Evolutionary conservation across 306 rosid species (phyloP).

Genomic region (Vigna hirtella): DNA sequence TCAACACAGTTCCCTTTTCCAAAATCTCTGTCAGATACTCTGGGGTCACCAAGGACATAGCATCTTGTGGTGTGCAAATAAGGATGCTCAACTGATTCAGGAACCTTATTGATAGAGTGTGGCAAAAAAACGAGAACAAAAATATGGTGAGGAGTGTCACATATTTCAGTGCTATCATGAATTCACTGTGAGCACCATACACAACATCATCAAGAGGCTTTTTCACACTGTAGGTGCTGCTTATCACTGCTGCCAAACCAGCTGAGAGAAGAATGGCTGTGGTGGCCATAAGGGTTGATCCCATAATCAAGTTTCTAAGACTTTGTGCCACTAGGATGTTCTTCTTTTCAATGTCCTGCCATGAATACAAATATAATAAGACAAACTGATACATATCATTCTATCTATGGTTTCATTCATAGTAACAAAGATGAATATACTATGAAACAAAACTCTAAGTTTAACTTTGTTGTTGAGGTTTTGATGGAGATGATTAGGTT

Average conservation of each 20-base stretch:
- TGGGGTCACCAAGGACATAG: constrained; percentile 51
- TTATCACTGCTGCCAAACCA: constrained; percentile 81
- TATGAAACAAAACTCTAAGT: no score
- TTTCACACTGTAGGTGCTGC: constrained; percentile 86
- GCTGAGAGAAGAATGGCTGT: constrained; percentile 78
- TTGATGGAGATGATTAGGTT: constrained; percentile 9
- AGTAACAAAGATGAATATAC: neutral
- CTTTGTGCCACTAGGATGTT: constrained; percentile 85
- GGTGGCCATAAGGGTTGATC: constrained; percentile 92
- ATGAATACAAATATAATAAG: neutral
- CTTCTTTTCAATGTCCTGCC: constrained; percentile 92
- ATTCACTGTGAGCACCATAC: constrained; percentile 84
- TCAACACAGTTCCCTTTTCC: constrained; percentile 66
- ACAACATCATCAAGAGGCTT: constrained; percentile 71
- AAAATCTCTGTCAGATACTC: constrained; percentile 66
- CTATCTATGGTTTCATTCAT: neutral
- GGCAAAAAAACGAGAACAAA: constrained; percentile 80
- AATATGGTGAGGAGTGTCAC: constrained; percentile 69
- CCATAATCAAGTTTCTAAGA: constrained; percentile 82
- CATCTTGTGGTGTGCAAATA: constrained; percentile 67
- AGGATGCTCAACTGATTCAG: constrained; percentile 71
- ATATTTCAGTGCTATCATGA: constrained; percentile 78
- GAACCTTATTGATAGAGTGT: constrained; percentile 72
- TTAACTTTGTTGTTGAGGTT: neutral
- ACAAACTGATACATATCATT: neutral